These are phyloP conservation scores for Penicillium argentinense DNA, from an alignment of 495 filamentous ascomycete genomes.

Conservation along the genomic window DNA sequence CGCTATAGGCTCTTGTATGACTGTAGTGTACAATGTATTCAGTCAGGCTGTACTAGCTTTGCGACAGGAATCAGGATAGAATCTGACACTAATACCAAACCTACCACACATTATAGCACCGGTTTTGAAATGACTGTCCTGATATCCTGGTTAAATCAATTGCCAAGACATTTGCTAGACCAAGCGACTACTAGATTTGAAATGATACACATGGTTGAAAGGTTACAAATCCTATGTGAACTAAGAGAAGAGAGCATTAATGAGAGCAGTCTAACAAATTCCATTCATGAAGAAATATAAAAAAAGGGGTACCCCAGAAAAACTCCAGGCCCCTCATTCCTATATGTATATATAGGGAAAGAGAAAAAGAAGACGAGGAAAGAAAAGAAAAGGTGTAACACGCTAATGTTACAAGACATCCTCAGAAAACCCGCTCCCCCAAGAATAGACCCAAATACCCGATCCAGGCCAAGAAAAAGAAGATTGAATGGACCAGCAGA, in stretches of 20 bases:
- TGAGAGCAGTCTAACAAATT: slow-evolving; percentile 21
- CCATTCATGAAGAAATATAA: slow-evolving; percentile 26
- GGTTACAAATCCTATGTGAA: too few relatives aligned
- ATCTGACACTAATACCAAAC: too few relatives aligned
- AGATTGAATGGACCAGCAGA: slow-evolving; percentile 5
- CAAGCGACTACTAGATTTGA: too few relatives aligned
- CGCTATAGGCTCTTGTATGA: too few relatives aligned
- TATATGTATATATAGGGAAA: slow-evolving; percentile 7
- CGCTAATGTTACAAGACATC: slow-evolving; percentile 11
- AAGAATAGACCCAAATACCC: slow-evolving; percentile 11
- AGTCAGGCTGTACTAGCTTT: too few relatives aligned
- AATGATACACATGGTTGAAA: too few relatives aligned
- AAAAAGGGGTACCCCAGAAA: slow-evolving; percentile 5
- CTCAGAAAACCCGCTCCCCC: slow-evolving; percentile 7
- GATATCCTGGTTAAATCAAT: too few relatives aligned
- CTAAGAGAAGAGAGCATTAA: not conserved
- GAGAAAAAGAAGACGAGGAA: slow-evolving; percentile 19
- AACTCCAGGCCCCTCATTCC: slow-evolving; percentile 7
- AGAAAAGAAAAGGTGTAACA: slow-evolving; percentile 16
- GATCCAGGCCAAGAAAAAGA: slow-evolving; percentile 16
- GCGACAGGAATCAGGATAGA: too few relatives aligned
- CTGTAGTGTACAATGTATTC: too few relatives aligned
- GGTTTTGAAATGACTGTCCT: too few relatives aligned
- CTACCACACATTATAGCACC: too few relatives aligned
- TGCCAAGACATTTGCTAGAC: too few relatives aligned